Base-by-base conservation (phyloP, 495 filamentous ascomycete genomes). In the Hypoxylon rickii region DNA sequence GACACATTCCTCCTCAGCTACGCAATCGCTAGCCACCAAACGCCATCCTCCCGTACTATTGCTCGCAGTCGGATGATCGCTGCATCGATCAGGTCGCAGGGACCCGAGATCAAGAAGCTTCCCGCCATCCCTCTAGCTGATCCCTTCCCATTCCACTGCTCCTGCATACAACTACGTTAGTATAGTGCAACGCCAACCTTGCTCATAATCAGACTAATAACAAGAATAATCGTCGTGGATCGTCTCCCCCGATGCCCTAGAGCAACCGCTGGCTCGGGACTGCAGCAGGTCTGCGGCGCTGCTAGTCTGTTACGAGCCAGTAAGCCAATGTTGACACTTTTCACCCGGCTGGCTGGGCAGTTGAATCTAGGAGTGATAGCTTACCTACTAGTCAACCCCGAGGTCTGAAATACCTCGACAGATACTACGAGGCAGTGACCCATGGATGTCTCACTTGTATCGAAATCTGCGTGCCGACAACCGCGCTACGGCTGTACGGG, bases 221-320 rank as follows among this genome's bases (percentile, higher is more conserved):
- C 24, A n/a, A 61, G 29, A 47, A 51, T 47, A 51, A 62, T 39
- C 51, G n/a, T n/a, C n/a, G n/a, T n/a, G n/a, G 32, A 49, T 43
- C 50, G 2, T 31, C 36, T 20, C 8, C 44, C 51, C 26, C 18
- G 36, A 17, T 37, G 33, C 33, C 39, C 39, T 29, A n/a, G 24
- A 26, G 38, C 31, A 17, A 24, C 33, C 20, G 37, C 12, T 21
- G 4, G 31, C 17, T 43, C 51, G 51, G 51, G 43, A 52, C 24
- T 31, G 31, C 58, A 36, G 51, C 46, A 51, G 21, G 34, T 38
- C 13, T 7, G 6, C 32, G 32, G 32, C 18, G 31, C 38, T n/a
- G n/a, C n/a, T n/a, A n/a, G n/a, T n/a, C n/a, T n/a, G n/a, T n/a
- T n/a, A n/a, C n/a, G n/a, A n/a, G n/a, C n/a, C n/a, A n/a, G n/a